Evolutionary conservation across 768 basidiomycete genomes (phyloP).

Genomic region (Xerocomellus intermedius): DNA sequence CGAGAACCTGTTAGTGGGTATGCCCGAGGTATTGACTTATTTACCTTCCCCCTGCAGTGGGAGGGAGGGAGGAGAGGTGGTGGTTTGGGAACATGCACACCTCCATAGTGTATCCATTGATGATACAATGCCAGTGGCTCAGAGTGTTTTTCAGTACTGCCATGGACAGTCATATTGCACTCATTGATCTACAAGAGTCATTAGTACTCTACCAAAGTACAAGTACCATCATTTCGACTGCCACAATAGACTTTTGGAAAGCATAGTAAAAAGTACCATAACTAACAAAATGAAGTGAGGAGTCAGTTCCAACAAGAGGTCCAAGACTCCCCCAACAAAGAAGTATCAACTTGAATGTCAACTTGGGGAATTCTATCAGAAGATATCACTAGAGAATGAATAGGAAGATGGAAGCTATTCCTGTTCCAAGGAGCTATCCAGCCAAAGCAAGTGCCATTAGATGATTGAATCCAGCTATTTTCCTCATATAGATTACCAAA

Average conservation of each 20-base stretch:
- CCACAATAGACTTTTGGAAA: not conserved
- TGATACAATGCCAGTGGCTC: no score
- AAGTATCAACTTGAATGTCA: not conserved
- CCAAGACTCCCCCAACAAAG: not conserved
- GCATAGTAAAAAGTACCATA: not conserved
- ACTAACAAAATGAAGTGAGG: not conserved
- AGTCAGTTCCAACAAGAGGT: not conserved
- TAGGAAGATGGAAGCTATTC: not conserved
- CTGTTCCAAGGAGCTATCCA: constrained; percentile 11
- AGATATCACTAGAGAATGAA: not conserved
- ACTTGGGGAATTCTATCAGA: not conserved
- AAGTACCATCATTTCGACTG: no score
- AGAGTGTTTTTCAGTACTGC: no score
- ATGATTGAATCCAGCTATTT: constrained; percentile 9
- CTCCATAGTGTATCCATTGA: no score
- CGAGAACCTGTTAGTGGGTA: no score
- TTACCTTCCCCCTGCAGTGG: no score
- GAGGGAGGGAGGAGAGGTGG: no score
- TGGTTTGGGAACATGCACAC: no score
- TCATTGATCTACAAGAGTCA: no score
- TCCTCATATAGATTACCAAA: not conserved
- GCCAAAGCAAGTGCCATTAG: not conserved
- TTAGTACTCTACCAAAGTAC: no score
- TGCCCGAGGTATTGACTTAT: no score
- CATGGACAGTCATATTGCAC: no score